Evolutionary conservation across 140 eudicot species (phyloP).

Genomic region (Erigeron philadelphicus): DNA sequence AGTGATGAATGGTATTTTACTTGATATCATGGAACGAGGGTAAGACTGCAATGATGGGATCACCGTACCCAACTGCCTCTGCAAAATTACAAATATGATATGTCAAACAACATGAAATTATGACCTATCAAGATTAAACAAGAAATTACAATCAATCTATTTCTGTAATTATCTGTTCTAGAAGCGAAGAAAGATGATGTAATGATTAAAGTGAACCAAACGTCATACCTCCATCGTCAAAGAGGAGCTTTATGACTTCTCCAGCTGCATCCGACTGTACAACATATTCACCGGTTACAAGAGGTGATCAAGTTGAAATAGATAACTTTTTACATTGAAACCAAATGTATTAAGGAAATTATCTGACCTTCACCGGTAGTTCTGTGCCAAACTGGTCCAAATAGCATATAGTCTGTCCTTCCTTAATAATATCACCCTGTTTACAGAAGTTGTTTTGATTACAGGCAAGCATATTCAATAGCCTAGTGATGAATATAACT

Average conservation of each 20-base stretch:
- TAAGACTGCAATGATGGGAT: slow-evolving; percentile 78
- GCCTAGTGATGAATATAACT: neutral
- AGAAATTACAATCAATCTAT: neutral
- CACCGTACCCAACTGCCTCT: slow-evolving; percentile 93
- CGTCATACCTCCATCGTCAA: slow-evolving; percentile 65
- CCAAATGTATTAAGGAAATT: neutral
- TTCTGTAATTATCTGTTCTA: neutral
- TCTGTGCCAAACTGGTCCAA: slow-evolving; percentile 72
- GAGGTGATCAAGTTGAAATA: neutral
- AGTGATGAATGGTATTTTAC: slow-evolving; percentile 20
- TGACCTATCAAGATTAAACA: neutral
- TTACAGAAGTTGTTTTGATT: neutral
- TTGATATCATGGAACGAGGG: slow-evolving; percentile 66
- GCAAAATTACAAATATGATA: slow-evolving; percentile 25
- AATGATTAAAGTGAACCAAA: slow-evolving; percentile 11
- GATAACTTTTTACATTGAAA: neutral
- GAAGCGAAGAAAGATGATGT: slow-evolving; percentile 5
- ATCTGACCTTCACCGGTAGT: slow-evolving; percentile 65
- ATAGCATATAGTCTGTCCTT: slow-evolving; percentile 75
- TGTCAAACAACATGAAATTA: neutral
- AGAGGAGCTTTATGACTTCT: slow-evolving; percentile 75
- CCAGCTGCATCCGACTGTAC: slow-evolving; percentile 82
- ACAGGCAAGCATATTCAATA: slow-evolving; percentile 14
- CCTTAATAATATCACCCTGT: slow-evolving; percentile 69
- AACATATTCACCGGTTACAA: slow-evolving; percentile 3